Base-by-base conservation (phyloP, 768 basidiomycete species). In the Rhodosporidiobolus sp. region DNA sequence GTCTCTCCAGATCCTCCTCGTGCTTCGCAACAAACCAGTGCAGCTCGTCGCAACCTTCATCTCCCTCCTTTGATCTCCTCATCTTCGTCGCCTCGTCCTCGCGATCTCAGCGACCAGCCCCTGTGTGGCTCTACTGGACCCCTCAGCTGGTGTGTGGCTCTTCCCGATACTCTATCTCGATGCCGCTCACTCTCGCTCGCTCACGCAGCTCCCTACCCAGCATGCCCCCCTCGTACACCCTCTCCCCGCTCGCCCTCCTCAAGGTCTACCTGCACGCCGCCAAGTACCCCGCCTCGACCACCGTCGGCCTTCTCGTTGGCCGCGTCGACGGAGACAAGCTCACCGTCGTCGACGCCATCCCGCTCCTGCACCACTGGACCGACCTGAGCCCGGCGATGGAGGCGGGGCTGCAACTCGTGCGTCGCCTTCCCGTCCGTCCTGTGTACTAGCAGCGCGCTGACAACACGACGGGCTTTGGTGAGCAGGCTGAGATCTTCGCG, bases 371-470 rank as follows among this genome's bases (percentile, higher is more conserved):
- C 78, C 88, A 91, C 79, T 92, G 90, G 90, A 90, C 90, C 12
- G 88, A 85, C 76, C 83, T 93, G 64, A 89, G 88, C 72, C 89
- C 90, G 7, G 89, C 89, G 88, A 91, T 91, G 88, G 90, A 91
- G 79, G 87, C 90, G 71, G 91, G 73, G 0, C 32, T 78, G 30
- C 59, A 67, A 35, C 56, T 78, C 26, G 78, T 78, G 45, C 46
- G 70, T 24, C 19, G 26, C 16, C 14, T 11, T 28, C 16, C 24
- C 34, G 19, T 43, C 24, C 1, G 35, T 4, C 45, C 56, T n/a
- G 12, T 17, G 24, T 5, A 4, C 26, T 10, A 12, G 8, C 1
- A n/a, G 7, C 22, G 17, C 28, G 38, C 61, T 55, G 50, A 49
- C 28, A 9, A 14, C 20, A 12, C 5, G 1, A 19, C 19, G 20